Percentiles rank a stretch among this genome's conserved stretches.
Evolutionary conservation across 345 rosid species (phyloP).

Genomic region (Populus pruinosa): DNA sequence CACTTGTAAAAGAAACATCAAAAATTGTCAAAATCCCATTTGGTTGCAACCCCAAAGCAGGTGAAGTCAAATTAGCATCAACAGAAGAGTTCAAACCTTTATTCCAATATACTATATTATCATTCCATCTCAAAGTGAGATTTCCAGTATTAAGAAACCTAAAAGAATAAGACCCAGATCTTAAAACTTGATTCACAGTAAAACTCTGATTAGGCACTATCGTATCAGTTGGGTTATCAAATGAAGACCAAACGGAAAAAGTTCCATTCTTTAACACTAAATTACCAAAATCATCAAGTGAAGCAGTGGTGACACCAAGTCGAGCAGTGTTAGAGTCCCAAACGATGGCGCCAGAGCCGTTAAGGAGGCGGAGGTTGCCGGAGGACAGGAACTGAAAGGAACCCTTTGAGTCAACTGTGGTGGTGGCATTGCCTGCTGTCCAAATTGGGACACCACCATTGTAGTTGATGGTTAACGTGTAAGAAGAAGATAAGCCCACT

Average conservation of each 20-base stretch:
- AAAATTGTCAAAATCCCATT: conserved; percentile 45
- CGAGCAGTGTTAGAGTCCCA: conserved; percentile 51
- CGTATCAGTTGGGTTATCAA: conserved; percentile 43
- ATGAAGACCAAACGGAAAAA: conserved; percentile 52
- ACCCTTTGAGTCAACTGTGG: conserved; percentile 44
- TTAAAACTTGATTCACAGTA: conserved; percentile 18
- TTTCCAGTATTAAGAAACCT: conserved; percentile 35
- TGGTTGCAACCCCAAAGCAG: conserved; percentile 40
- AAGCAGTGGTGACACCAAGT: conserved; percentile 46
- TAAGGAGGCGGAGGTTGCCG: conserved; percentile 57
- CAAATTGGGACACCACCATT: conserved; percentile 46
- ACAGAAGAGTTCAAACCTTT: conserved; percentile 46
- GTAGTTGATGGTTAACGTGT: conserved; percentile 44
- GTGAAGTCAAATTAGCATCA: conserved; percentile 39
- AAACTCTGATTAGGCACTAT: conserved; percentile 53
- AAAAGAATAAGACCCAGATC: conserved; percentile 52
- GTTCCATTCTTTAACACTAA: conserved; percentile 25
- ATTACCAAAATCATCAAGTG: conserved; percentile 51
- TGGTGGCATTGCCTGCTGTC: conserved; percentile 37
- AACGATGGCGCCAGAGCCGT: conserved; percentile 48
- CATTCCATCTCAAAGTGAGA: conserved; percentile 52
- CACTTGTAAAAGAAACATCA: conserved; percentile 30
- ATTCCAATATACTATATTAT: conserved; percentile 42
- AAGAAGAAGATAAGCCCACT: conserved; percentile 28
- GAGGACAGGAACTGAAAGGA: conserved; percentile 40